Evolutionary conservation across 2,329 filamentous ascomycete genomes (phyloP).

Genomic region (Aspergillus costaricaensis): DNA sequence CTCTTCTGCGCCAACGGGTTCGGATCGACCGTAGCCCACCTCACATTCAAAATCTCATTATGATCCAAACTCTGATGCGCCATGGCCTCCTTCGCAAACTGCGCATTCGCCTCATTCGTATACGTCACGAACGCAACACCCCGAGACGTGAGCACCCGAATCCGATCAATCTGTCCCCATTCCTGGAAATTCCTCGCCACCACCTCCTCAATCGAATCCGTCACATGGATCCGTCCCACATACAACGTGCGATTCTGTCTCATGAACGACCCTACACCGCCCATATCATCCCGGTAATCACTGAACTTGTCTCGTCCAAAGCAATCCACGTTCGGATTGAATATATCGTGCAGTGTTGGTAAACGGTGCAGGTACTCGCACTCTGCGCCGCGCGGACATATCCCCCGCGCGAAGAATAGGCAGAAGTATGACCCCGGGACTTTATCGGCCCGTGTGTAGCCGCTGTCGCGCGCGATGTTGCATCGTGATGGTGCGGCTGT

Average conservation of each 20-base stretch:
- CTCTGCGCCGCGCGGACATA: conserved; percentile 75
- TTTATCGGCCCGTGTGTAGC: conserved; percentile 76
- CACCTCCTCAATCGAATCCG: conserved; percentile 94
- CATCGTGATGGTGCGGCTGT: conserved; percentile 81
- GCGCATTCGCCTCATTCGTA: conserved; percentile 81
- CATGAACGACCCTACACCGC: conserved; percentile 91
- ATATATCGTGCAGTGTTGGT: conserved; percentile 83
- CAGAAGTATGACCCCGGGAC: conserved; percentile 86
- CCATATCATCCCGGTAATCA: conserved; percentile 97
- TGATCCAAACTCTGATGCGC: conserved; percentile 90
- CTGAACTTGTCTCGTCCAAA: conserved; percentile 91
- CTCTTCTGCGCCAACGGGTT: conserved; percentile 93
- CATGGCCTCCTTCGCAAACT: conserved; percentile 96
- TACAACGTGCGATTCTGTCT: conserved; percentile 93
- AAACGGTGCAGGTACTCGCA: conserved; percentile 93
- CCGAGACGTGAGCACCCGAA: conserved; percentile 80
- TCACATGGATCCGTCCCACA: conserved; percentile 89
- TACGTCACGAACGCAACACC: conserved; percentile 97
- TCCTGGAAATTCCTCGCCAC: conserved; percentile 94
- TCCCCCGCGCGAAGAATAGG: conserved; percentile 71
- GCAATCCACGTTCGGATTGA: conserved; percentile 91
- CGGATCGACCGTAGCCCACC: conserved; percentile 95
- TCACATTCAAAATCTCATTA: conserved; percentile 87
- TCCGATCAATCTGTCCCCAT: conserved; percentile 90
- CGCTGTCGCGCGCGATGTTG: conserved; percentile 76